These are phyloP conservation scores for Ampelocalamus luodianensis DNA, from an alignment of 176 grass and related monocot genomes.

Conservation along the genomic window DNA sequence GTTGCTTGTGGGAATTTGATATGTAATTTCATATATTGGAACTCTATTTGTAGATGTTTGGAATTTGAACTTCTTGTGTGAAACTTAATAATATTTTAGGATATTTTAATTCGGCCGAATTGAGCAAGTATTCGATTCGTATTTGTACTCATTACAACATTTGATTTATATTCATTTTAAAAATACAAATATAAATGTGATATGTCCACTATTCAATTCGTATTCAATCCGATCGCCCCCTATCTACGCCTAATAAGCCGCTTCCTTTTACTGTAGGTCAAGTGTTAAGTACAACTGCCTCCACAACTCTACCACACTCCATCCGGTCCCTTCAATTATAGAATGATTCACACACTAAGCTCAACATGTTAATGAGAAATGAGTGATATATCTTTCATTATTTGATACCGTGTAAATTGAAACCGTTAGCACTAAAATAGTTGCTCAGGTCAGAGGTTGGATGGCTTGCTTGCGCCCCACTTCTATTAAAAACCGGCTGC, in stretches of 20 bases:
- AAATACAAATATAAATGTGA: no score
- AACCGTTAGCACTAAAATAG: slow-evolving; percentile 27
- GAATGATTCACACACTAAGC: slow-evolving; percentile 25
- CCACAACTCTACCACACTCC: slow-evolving; percentile 23
- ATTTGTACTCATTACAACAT: no score
- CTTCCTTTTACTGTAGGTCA: slow-evolving; percentile 34
- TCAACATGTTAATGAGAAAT: slow-evolving; percentile 39
- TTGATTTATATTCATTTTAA: no score
- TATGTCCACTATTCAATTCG: no score
- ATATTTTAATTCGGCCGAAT: no score
- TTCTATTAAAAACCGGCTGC: slow-evolving; percentile 43
- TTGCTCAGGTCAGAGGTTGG: slow-evolving; percentile 39
- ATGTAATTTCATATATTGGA: no score
- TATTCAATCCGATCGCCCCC: no score
- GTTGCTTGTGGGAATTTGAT: no score
- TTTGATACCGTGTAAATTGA: slow-evolving; percentile 36
- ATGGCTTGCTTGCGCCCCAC: slow-evolving; percentile 45
- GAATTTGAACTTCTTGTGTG: no score
- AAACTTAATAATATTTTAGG: no score
- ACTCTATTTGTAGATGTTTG: no score
- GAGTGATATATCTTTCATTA: slow-evolving; percentile 33
- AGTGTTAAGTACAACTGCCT: slow-evolving; percentile 47
- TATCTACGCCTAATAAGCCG: not conserved
- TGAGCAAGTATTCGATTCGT: no score
- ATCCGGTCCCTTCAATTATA: not conserved